Evolutionary conservation across 768 basidiomycete species (phyloP).

Genomic region (Tephrocybe sp.): DNA sequence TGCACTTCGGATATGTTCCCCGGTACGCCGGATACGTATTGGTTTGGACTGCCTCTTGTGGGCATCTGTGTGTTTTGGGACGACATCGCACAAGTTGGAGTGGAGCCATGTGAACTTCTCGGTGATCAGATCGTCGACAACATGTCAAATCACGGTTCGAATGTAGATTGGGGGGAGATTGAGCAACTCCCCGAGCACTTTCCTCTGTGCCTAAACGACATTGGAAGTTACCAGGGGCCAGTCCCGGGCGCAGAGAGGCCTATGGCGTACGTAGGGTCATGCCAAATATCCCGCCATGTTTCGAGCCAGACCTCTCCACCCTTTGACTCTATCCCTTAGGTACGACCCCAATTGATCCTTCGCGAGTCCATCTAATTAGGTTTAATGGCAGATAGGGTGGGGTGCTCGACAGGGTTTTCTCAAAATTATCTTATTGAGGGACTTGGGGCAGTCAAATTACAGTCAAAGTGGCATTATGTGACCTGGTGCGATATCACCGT

Average conservation of each 20-base stretch:
- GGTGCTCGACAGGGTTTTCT: no score
- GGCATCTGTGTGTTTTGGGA: background rate
- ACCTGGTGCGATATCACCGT: no score
- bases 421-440: no score
- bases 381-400: no score
- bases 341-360: no score
- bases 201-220: background rate
- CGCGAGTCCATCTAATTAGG: no score
- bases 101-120: conserved; percentile 1
- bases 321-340: no score
- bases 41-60: background rate
- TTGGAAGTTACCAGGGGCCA: background rate
- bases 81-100: background rate
- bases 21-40: background rate
- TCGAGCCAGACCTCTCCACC: background rate
- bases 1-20: conserved; percentile 10
- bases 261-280: background rate
- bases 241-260: background rate
- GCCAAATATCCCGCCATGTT: background rate
- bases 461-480: no score
- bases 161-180: conserved; percentile 1
- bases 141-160: conserved; percentile 2
- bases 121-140: conserved; percentile 8
- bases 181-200: background rate
- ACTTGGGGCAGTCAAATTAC: no score